These are phyloP conservation scores for Termitomyces titanicus DNA, from an alignment of 768 basidiomycete genomes.

Conservation along the genomic window DNA sequence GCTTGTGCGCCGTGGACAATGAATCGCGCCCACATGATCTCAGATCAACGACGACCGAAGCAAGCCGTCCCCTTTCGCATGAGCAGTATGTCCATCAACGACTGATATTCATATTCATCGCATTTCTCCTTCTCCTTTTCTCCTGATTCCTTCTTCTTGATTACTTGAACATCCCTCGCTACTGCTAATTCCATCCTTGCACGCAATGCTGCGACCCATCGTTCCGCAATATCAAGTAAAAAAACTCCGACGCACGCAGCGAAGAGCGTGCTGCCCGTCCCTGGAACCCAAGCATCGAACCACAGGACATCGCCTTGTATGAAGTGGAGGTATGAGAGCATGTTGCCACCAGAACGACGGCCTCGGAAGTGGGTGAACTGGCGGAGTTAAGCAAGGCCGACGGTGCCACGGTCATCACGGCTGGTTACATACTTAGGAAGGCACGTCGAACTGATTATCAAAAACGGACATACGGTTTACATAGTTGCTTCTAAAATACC, in stretches of 20 bases:
- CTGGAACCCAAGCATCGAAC: conserved; percentile 74
- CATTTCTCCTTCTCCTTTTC: neutral
- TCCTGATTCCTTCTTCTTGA: too few species aligned
- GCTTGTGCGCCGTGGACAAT: conserved; percentile 52
- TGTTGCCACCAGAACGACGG: conserved; percentile 41
- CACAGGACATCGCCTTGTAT: conserved; percentile 55
- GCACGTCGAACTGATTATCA: too few species aligned
- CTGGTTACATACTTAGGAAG: too few species aligned
- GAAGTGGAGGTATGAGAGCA: conserved; percentile 65
- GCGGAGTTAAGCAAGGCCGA: too few species aligned
- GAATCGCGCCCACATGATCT: conserved; percentile 64
- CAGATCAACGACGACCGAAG: conserved; percentile 61
- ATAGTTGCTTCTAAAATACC: too few species aligned
- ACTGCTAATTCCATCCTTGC: conserved; percentile 46
- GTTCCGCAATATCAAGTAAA: conserved; percentile 66
- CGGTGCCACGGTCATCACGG: too few species aligned
- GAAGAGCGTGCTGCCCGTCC: conserved; percentile 55
- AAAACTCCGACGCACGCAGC: conserved; percentile 80
- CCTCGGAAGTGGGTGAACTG: too few species aligned
- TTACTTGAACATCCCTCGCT: conserved; percentile 36
- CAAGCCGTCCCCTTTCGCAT: conserved; percentile 24
- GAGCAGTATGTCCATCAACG: conserved; percentile 2
- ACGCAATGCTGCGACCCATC: conserved; percentile 66
- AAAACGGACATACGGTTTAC: too few species aligned
- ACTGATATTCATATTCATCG: neutral